Evolutionary conservation across 176 grass and related monocot species (phyloP).

Genomic region (Cenchrus fungigraminus): DNA sequence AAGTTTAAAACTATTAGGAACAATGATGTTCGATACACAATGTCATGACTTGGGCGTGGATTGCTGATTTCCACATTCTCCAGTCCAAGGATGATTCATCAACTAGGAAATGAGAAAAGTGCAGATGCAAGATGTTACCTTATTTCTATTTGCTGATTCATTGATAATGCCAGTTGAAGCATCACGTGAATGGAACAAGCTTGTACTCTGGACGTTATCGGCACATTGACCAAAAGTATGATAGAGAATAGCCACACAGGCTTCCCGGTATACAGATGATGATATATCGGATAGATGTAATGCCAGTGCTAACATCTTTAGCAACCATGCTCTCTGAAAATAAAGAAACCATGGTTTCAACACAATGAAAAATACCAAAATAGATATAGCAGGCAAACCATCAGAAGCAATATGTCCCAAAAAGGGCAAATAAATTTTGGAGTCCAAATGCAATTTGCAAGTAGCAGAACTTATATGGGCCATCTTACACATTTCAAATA

Average conservation of each 20-base stretch:
- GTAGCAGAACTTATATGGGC: not conserved
- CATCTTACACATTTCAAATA: not conserved
- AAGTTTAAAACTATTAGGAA: not conserved
- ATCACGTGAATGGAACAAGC: conserved; percentile 39
- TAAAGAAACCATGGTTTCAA: conserved; percentile 33
- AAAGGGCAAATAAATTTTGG: conserved; percentile 8
- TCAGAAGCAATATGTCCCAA: conserved; percentile 11
- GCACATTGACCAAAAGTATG: conserved; percentile 60
- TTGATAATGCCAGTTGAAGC: conserved; percentile 33
- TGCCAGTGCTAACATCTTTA: conserved; percentile 90
- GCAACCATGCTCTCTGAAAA: conserved; percentile 91
- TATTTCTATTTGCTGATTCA: conserved; percentile 53
- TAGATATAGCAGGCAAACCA: conserved; percentile 25
- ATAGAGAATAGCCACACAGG: conserved; percentile 79
- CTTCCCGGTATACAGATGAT: conserved; percentile 70
- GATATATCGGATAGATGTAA: conserved; percentile 89
- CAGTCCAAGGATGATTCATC: not conserved
- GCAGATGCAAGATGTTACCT: conserved; percentile 44
- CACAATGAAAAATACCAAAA: conserved; percentile 33
- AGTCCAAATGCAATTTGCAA: not conserved
- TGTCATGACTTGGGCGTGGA: not conserved
- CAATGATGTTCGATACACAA: not conserved
- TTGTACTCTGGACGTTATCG: conserved; percentile 44
- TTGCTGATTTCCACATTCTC: not conserved
- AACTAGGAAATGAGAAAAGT: conserved; percentile 18